Evolutionary conservation across 805 yeast species (phyloP).

Genomic region (Metschnikowia chrysomelidarum): DNA sequence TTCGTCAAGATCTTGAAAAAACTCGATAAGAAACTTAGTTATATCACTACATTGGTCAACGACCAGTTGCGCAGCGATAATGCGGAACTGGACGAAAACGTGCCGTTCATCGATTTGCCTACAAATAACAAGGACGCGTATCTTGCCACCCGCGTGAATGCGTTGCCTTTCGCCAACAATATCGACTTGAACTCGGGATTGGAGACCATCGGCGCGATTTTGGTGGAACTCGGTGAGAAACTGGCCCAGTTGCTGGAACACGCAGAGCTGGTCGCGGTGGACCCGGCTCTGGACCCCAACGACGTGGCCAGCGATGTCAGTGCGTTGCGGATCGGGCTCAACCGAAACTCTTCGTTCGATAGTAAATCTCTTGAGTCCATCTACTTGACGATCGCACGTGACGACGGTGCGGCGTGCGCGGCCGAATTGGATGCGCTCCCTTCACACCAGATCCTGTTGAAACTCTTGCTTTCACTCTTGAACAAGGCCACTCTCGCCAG

Average conservation of each 20-base stretch:
- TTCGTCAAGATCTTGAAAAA: slow-evolving; percentile 86
- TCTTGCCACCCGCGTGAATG: slow-evolving; percentile 63
- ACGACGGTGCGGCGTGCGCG: slow-evolving; percentile 46
- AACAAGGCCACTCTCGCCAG: slow-evolving; percentile 62
- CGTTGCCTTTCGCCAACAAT: slow-evolving; percentile 77
- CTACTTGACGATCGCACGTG: slow-evolving; percentile 29
- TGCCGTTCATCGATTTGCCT: slow-evolving; percentile 23
- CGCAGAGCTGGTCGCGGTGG: slow-evolving; percentile 11
- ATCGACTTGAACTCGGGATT: slow-evolving; percentile 54
- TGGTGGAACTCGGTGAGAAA: slow-evolving; percentile 52
- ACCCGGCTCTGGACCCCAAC: slow-evolving; percentile 3
- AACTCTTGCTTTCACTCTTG: slow-evolving; percentile 56
- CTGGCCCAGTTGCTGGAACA: slow-evolving; percentile 20
- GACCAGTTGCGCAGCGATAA: slow-evolving; percentile 17
- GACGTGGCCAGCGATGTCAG: slow-evolving; percentile 9
- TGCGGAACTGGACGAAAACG: slow-evolving; percentile 3
- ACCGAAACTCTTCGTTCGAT: slow-evolving; percentile 26
- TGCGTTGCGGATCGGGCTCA: slow-evolving; percentile 24
- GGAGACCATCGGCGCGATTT: slow-evolving; percentile 47
- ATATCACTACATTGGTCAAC: slow-evolving; percentile 23
- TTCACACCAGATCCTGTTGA: slow-evolving; percentile 49
- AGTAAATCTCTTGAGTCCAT: slow-evolving; percentile 22
- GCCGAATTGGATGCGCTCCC: slow-evolving; percentile 37
- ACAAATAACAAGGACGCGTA: slow-evolving; percentile 38
- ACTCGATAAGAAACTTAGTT: slow-evolving; percentile 69